A percentile compares a stretch with the other conserved stretches of the same genome.
Evolutionary conservation across 108 stramenopile species (phyloP).

Genomic region (Epithemia pelagica): DNA sequence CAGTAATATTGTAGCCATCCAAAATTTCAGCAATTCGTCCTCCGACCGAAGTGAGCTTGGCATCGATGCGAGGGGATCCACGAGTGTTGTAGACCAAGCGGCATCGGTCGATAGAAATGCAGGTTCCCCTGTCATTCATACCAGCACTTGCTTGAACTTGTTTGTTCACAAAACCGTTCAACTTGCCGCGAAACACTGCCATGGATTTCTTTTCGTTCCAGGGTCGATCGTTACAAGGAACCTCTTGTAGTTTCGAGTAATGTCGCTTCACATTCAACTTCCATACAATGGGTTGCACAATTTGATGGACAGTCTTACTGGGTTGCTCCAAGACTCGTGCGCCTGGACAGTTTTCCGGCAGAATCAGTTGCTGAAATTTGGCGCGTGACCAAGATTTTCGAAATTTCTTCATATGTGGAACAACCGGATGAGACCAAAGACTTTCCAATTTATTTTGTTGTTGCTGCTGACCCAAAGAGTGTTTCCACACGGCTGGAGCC

Average conservation of each 20-base stretch:
- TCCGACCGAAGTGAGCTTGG: constrained; percentile 36
- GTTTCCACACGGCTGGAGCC: background rate
- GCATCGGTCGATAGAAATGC: background rate
- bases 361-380: background rate
- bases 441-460: constrained; percentile 1
- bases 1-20: constrained; percentile 26
- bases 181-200: constrained; percentile 19
- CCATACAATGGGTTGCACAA: constrained; percentile 13
- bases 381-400: constrained; percentile 17
- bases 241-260: background rate
- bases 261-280: constrained; percentile 16
- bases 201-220: constrained; percentile 13
- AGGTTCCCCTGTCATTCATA: background rate
- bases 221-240: constrained; percentile 12
- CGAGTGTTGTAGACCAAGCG: constrained; percentile 3
- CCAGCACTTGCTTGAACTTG: background rate
- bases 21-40: constrained; percentile 22
- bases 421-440: constrained; percentile 7
- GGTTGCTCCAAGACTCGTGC: background rate
- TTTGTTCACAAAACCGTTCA: constrained; percentile 13
- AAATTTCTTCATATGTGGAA: constrained; percentile 52
- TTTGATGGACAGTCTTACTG: background rate
- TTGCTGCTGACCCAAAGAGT: background rate
- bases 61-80: constrained; percentile 8
- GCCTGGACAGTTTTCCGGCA: constrained; percentile 13